These are phyloP conservation scores for Paramecium sonneborni DNA, from an alignment of 73 alveolate species.

Conservation along the genomic window DNA sequence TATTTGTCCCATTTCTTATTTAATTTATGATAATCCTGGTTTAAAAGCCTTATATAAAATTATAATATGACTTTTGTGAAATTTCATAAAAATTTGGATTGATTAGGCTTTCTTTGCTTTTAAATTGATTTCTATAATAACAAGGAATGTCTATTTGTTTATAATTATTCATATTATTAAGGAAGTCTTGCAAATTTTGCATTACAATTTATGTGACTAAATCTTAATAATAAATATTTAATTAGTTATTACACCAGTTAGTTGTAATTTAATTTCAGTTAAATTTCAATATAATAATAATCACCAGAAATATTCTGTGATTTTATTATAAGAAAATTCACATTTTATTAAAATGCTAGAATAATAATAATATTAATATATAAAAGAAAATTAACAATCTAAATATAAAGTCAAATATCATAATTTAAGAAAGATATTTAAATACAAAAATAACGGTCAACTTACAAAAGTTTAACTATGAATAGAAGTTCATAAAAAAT, in stretches of 20 bases:
- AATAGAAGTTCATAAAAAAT: no score
- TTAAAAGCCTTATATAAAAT: not conserved
- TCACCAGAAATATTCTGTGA: not conserved
- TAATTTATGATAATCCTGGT: not conserved
- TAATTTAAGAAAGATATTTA: no score
- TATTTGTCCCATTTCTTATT: conserved; percentile 35
- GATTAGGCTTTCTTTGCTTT: conserved; percentile 17
- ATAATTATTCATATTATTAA: not conserved
- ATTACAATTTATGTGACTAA: not conserved
- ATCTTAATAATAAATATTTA: conserved; percentile 10
- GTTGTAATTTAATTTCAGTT: conserved; percentile 12
- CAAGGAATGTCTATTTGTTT: not conserved
- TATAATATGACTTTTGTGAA: not conserved
- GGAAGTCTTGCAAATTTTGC: not conserved
- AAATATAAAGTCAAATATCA: no score
- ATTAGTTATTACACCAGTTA: conserved; percentile 15
- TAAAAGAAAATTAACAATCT: no score
- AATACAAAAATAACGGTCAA: no score
- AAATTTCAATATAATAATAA: not conserved
- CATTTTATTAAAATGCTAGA: no score
- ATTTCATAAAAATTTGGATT: conserved; percentile 18
- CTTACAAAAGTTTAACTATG: no score
- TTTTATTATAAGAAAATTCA: not conserved
- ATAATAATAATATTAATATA: no score
- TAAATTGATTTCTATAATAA: conserved; percentile 16